These are phyloP conservation scores for Austroboletus olivaceoglutinosus DNA, from an alignment of 1,284 basidiomycete genomes.

Conservation along the genomic window DNA sequence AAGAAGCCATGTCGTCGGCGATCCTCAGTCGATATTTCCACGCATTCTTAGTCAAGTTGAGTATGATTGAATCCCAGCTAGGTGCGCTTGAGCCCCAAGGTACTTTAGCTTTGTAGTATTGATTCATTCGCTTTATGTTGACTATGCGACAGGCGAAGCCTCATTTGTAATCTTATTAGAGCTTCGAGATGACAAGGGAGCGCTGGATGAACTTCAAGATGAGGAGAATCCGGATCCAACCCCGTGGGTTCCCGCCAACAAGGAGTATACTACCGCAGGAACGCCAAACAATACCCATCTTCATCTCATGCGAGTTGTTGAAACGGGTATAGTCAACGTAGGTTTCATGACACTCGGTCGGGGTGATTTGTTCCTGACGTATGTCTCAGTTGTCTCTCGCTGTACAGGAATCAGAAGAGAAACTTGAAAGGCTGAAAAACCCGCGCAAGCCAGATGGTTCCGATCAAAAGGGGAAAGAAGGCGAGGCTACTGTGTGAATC, in stretches of 20 bases:
- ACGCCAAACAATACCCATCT: slow-evolving; percentile 58
- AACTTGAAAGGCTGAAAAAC: slow-evolving; percentile 40
- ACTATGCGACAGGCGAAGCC: slow-evolving; percentile 53
- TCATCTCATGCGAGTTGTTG: slow-evolving; percentile 73
- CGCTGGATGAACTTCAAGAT: slow-evolving; percentile 46
- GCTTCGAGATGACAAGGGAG: slow-evolving; percentile 66
- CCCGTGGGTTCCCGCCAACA: slow-evolving; percentile 72
- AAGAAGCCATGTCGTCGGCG: slow-evolving; percentile 61
- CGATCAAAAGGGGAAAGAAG: slow-evolving; percentile 33
- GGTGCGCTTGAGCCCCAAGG: slow-evolving; percentile 55
- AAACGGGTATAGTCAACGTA: slow-evolving; percentile 85
- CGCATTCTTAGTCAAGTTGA: slow-evolving; percentile 82
- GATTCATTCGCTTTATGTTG: neutral
- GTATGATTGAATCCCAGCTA: slow-evolving; percentile 77
- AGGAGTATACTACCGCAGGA: slow-evolving; percentile 62
- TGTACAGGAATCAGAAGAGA: slow-evolving; percentile 76
- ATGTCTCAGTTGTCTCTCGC: slow-evolving; percentile 60
- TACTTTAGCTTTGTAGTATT: neutral
- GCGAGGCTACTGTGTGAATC: slow-evolving; percentile 23
- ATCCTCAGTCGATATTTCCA: slow-evolving; percentile 78
- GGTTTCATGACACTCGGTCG: slow-evolving; percentile 24
- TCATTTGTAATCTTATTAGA: slow-evolving; percentile 86
- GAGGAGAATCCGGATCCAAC: slow-evolving; percentile 59
- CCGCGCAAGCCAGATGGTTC: slow-evolving; percentile 5
- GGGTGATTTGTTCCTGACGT: slow-evolving; percentile 1